Evolutionary conservation across 2,329 filamentous ascomycete species (phyloP).

Genomic region (Dothideomycetes sp.): DNA sequence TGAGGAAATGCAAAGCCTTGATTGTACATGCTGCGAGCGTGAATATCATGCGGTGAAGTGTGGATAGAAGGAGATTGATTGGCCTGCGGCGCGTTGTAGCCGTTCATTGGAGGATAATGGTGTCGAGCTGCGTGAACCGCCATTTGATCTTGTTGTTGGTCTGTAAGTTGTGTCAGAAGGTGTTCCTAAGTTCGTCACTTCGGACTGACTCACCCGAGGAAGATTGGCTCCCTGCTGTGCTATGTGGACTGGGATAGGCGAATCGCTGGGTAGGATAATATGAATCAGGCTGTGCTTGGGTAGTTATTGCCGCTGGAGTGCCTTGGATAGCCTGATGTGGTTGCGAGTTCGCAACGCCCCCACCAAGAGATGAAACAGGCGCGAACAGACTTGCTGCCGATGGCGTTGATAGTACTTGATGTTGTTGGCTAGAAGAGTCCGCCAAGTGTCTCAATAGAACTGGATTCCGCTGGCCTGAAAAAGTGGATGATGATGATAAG

Average conservation of each 20-base stretch:
- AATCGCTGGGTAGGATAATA: constrained; percentile 70
- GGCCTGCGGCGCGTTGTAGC: constrained; percentile 86
- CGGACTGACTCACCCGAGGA: constrained; percentile 79
- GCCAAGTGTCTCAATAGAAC: constrained; percentile 1
- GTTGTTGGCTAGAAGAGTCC: constrained; percentile 4
- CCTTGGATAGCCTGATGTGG: not conserved
- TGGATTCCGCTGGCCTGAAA: not conserved
- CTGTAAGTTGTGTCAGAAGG: constrained; percentile 37
- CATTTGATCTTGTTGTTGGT: constrained; percentile 61
- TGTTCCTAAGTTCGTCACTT: no score
- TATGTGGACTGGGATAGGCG: constrained; percentile 66
- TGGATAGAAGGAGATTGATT: constrained; percentile 90
- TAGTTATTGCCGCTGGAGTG: not conserved
- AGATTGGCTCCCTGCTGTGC: constrained; percentile 72
- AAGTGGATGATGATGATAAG: constrained; percentile 3
- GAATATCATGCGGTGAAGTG: constrained; percentile 84
- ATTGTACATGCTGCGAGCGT: constrained; percentile 70
- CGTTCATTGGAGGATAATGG: constrained; percentile 64
- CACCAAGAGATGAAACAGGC: not conserved
- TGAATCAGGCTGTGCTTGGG: constrained; percentile 16
- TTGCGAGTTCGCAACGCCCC: not conserved
- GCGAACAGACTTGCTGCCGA: not conserved
- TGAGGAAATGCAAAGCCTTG: constrained; percentile 69
- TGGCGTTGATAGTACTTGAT: constrained; percentile 1
- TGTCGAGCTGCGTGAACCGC: constrained; percentile 49